Evolutionary conservation across 1,139 yeast genomes (phyloP), one percentile per base, ranked within the genome.

Genomic region (Yamadazyma trypodendri): DNA sequence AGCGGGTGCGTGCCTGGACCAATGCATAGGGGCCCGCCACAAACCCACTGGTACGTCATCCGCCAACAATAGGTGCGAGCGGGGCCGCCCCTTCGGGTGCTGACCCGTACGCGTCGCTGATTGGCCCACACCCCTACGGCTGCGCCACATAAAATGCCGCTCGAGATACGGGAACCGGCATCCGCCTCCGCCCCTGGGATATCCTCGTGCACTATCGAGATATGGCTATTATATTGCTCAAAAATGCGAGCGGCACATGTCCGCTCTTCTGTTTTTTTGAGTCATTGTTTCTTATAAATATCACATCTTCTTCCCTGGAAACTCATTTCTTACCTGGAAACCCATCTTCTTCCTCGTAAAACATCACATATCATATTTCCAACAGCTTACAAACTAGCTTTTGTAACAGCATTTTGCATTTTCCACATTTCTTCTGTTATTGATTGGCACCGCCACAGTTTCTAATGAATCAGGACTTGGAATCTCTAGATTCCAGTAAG

Each of bases 391-490:
- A n/a, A n/a, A n/a, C n/a, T n/a, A n/a, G n/a, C n/a, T n/a, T n/a
- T n/a, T n/a, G n/a, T n/a, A n/a, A n/a, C n/a, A n/a, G n/a, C n/a
- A n/a, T n/a, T n/a, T n/a, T n/a, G n/a, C n/a, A n/a, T n/a, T n/a
- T n/a, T n/a, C n/a, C 21, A 8, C 7, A 18, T 18, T 18, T 8
- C 21, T 18, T n/a, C 24, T 23, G 24, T 5, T 23, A 23, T 23
- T 23, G n/a, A 24, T 24, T 12, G 15, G 9, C n/a, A 6, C 12
- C 4, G 35, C 35, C 35, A 32, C 35, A 32, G 29, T 32, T 32
- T 32, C 17, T 6, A 7, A n/a, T 17, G 5, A 3, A 4, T 8
- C 16, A 31, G 21, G 34, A 24, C 34, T 22, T 27, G 18, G 22
- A 31, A 28, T 21, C 29, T 12, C 29, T 27, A 20, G 29, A 27